Conservation (phyloP, 2,329 filamentous ascomycete species). For the Aspergillus sp. region DNA sequence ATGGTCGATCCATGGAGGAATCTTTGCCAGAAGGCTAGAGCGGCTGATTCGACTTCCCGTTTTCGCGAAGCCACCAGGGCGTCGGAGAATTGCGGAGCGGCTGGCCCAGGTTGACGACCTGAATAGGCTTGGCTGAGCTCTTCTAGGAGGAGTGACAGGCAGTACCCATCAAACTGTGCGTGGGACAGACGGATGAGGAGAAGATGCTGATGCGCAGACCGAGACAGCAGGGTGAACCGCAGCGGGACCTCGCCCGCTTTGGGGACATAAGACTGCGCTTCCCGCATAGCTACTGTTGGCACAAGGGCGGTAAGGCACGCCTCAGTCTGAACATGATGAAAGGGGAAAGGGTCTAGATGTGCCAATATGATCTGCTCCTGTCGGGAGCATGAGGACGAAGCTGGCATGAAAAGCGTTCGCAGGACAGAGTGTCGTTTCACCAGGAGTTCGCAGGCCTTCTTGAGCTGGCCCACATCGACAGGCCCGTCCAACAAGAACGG, state of each 20-base stretch:
- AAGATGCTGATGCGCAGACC: background rate
- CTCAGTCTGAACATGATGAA: background rate
- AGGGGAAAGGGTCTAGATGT: background rate
- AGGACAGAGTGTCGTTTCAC: background rate
- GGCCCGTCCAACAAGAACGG: background rate
- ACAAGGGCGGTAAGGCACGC: background rate
- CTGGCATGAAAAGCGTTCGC: background rate
- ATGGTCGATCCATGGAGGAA: background rate
- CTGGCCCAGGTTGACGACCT: background rate
- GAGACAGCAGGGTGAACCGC: background rate
- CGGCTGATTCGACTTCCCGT: background rate
- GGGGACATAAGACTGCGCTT: background rate
- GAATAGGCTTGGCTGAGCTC: background rate
- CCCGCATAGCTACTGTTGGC: background rate
- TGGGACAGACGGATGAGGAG: background rate
- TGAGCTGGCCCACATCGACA: background rate
- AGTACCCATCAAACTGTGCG: background rate
- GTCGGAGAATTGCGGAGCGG: background rate
- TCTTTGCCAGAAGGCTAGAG: background rate
- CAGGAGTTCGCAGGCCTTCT: background rate
- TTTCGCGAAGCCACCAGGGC: background rate
- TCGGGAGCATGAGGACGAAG: background rate
- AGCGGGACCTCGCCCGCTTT: background rate
- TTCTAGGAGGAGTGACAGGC: background rate
- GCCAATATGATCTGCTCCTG: background rate